These are phyloP conservation scores for Chromera velia DNA, from an alignment of 73 alveolate species.

Conservation along the genomic window DNA sequence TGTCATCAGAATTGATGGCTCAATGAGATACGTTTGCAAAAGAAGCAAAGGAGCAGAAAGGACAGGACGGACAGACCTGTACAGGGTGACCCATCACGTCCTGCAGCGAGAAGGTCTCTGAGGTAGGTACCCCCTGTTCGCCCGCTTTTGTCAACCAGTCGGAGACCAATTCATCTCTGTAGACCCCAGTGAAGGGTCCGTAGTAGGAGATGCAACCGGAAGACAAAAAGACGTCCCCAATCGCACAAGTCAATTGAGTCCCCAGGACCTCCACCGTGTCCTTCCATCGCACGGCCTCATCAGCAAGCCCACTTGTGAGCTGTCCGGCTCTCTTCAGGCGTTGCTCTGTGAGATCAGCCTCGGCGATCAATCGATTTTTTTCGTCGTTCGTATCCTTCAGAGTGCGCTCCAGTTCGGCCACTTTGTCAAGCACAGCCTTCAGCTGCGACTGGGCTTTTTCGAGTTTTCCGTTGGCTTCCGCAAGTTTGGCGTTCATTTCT, in stretches of 20 bases:
- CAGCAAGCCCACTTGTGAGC: slow-evolving; percentile 71
- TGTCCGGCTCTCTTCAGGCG: slow-evolving; percentile 85
- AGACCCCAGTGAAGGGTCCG: slow-evolving; percentile 95
- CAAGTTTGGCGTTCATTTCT: slow-evolving; percentile 68
- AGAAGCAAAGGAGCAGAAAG: too few relatives aligned
- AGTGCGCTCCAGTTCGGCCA: slow-evolving; percentile 69
- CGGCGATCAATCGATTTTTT: slow-evolving; percentile 74
- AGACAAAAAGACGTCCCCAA: slow-evolving; percentile 85
- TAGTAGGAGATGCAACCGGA: slow-evolving; percentile 90
- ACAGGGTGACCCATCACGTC: slow-evolving; percentile 89
- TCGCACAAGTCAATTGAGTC: slow-evolving; percentile 51
- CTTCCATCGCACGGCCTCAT: slow-evolving; percentile 68
- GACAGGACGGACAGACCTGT: too few relatives aligned
- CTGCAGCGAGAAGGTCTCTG: slow-evolving; percentile 63
- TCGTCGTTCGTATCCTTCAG: slow-evolving; percentile 77
- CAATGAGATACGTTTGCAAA: too few relatives aligned
- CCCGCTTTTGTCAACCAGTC: slow-evolving; percentile 60
- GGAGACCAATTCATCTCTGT: slow-evolving; percentile 62
- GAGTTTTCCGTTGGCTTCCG: slow-evolving; percentile 73
- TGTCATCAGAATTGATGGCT: too few relatives aligned
- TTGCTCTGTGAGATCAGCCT: slow-evolving; percentile 78
- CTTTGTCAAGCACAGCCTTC: slow-evolving; percentile 62
- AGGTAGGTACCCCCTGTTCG: slow-evolving; percentile 51
- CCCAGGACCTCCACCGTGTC: slow-evolving; percentile 64
- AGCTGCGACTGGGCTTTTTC: slow-evolving; percentile 72